Percentiles rank a stretch among this genome's conserved stretches.
These are phyloP conservation scores for Catenaria anguillulae DNA, from an alignment of 371 early-diverging fungal genomes.

Conservation along the genomic window DNA sequence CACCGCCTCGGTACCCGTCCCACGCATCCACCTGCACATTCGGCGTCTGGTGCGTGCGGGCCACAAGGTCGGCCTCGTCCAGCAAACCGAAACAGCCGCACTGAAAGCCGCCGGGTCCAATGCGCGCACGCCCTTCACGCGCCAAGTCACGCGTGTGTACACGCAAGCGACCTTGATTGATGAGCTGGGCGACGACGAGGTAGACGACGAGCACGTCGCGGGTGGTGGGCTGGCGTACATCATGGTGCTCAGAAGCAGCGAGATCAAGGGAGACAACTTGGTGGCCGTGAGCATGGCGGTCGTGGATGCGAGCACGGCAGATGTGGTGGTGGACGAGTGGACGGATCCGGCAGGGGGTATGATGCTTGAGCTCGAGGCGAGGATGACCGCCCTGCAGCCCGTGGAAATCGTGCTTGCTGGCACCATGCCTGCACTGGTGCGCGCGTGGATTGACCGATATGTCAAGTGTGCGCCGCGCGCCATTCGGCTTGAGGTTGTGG, in stretches of 20 bases:
- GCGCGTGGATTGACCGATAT: slow-evolving; percentile 30
- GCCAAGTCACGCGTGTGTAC: slow-evolving; percentile 54
- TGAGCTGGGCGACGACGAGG: slow-evolving; percentile 30
- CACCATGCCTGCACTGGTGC: slow-evolving; percentile 20
- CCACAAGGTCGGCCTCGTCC: slow-evolving; percentile 67
- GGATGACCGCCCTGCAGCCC: slow-evolving; percentile 56
- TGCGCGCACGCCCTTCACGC: slow-evolving; percentile 51
- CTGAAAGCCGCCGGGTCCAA: slow-evolving; percentile 62
- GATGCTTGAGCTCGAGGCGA: slow-evolving; percentile 59
- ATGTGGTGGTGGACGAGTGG: slow-evolving; percentile 58
- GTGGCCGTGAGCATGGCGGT: slow-evolving; percentile 37
- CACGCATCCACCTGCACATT: slow-evolving; percentile 59
- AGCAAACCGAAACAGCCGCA: slow-evolving; percentile 75
- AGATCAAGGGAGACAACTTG: slow-evolving; percentile 44
- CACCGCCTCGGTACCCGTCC: slow-evolving; percentile 63
- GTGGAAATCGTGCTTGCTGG: slow-evolving; percentile 51
- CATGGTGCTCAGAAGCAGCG: slow-evolving; percentile 23
- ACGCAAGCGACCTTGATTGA: slow-evolving; percentile 68
- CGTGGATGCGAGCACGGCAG: slow-evolving; percentile 55
- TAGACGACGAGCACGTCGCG: slow-evolving; percentile 7
- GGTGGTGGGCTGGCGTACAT: slow-evolving; percentile 4
- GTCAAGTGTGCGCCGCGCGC: slow-evolving; percentile 17
- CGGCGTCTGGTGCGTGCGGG: slow-evolving; percentile 60
- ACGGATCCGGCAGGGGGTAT: slow-evolving; percentile 37
- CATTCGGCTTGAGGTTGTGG: slow-evolving; percentile 2